Evolutionary conservation across 2,329 filamentous ascomycete genomes (phyloP).

Genomic region (Curvularia sp.): DNA sequence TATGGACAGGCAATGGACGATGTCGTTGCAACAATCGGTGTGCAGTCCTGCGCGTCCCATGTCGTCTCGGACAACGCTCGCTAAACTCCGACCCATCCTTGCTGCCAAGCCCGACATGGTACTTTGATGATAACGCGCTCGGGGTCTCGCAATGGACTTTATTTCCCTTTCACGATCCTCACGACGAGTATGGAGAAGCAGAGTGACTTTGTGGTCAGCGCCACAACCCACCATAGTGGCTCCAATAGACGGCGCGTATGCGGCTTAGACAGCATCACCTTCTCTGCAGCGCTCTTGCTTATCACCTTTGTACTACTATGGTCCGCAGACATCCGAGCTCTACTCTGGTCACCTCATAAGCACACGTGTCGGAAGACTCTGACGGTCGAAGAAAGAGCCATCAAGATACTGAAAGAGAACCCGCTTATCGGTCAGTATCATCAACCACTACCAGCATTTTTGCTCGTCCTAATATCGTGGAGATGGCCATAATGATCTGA

Average conservation of each 20-base stretch:
- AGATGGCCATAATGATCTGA: slow-evolving; percentile 92
- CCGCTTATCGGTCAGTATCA: slow-evolving; percentile 50
- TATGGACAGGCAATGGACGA: slow-evolving; percentile 1
- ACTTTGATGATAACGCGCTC: slow-evolving; percentile 6
- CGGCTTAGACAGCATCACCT: slow-evolving; percentile 1
- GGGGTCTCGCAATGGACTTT: not conserved
- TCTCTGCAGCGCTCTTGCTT: slow-evolving; percentile 12
- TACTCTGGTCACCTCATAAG: slow-evolving; percentile 5
- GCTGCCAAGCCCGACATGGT: slow-evolving; percentile 10
- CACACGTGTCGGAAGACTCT: slow-evolving; percentile 9
- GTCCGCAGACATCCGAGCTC: slow-evolving; percentile 7
- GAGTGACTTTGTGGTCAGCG: not conserved
- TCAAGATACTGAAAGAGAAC: slow-evolving; percentile 47
- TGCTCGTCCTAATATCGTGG: slow-evolving; percentile 24
- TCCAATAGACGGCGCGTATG: slow-evolving; percentile 5
- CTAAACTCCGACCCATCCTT: slow-evolving; percentile 17
- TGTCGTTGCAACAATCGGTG: slow-evolving; percentile 1
- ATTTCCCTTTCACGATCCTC: not conserved
- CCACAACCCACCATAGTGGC: not conserved
- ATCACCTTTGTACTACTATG: slow-evolving; percentile 15
- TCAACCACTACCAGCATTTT: not conserved
- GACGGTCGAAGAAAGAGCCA: slow-evolving; percentile 43
- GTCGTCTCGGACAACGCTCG: not conserved
- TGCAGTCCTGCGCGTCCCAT: slow-evolving; percentile 6
- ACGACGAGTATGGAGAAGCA: slow-evolving; percentile 20